Evolutionary conservation across 2,329 filamentous ascomycete species (phyloP), one percentile per base, ranked within the genome.

Genomic region (Penicillium rolfsii): DNA sequence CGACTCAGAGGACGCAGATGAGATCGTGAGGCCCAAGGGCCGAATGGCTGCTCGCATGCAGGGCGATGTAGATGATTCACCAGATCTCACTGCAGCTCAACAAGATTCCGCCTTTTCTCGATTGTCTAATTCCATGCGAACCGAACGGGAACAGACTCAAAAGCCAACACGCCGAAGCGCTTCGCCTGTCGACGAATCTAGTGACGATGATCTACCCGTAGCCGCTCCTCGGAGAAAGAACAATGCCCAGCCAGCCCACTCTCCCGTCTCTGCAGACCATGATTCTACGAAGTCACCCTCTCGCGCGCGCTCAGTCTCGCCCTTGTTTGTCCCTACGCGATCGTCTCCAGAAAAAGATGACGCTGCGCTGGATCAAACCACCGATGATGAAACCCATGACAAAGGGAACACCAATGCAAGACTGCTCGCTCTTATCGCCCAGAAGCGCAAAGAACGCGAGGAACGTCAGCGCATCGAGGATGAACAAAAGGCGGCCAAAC

Each of bases 401-500:
- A 79, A 58, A 11, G 57, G 61, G 1, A 70, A 71, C 48, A 59
- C 83, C 62, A 84, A 86, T 52, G 81, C 85, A 43, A 86, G 89
- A 5, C 88, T 96, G 70, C 81, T 87, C 62, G 89, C 89, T 7
- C 84, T 96, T 0, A 84, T 95, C 11, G 87, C 87, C 49, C 85
- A 87, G 68, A 95, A 94, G 71, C 85, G 88, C 53, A 84, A 88
- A 63, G 89, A 95, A 71, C 84, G 89, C 7, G 79, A 88, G 38
- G 89, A 85, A 4, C 86, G 83, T 55, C 89, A 95, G 69, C 86
- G 84, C 22, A 83, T 73, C 46, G 79, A 81, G 68, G 75, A 72
- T 38, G 75, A 77, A 66, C 79, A 77, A 70, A 75, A 73, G 54
- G 75, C 74, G 7, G 75, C 73, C 11, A 73, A 72, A 46, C 63